Conservation (phyloP, 352 stramenopile species). For the Pythium dissotocum region DNA sequence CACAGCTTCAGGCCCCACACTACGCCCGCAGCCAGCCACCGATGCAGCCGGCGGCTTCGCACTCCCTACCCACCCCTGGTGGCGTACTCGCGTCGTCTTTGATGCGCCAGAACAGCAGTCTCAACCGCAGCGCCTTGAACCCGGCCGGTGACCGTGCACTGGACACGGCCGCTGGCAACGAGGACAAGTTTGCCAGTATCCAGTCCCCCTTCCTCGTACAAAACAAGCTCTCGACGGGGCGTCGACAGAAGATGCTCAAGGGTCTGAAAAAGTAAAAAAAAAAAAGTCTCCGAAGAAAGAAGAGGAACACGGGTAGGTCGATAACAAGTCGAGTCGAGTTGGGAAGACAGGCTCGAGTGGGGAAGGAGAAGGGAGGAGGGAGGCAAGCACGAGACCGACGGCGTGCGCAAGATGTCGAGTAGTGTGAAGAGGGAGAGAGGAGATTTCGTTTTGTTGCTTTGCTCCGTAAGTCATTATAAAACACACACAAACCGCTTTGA, state of each 20-base stretch:
- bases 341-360: not conserved
- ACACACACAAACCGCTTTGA: slow-evolving; percentile 7
- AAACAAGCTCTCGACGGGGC: slow-evolving; percentile 85
- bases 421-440: not conserved
- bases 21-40: slow-evolving; percentile 5
- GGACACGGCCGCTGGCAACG: slow-evolving; percentile 50
- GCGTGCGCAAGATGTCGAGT: not conserved
- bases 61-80: slow-evolving; percentile 19
- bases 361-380: not conserved
- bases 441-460: slow-evolving; percentile 13
- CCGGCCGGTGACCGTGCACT: slow-evolving; percentile 26
- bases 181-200: slow-evolving; percentile 87
- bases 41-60: slow-evolving; percentile 18
- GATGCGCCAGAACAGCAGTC: slow-evolving; percentile 47
- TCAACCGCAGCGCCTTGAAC: slow-evolving; percentile 61
- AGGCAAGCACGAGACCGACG: not conserved
- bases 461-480: slow-evolving; percentile 22
- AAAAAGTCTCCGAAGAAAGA: not conserved
- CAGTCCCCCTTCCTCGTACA: slow-evolving; percentile 83
- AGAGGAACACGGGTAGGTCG: slow-evolving; percentile 5
- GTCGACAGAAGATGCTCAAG: slow-evolving; percentile 89
- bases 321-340: slow-evolving; percentile 6
- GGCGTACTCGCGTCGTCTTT: slow-evolving; percentile 23
- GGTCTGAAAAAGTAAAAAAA: slow-evolving; percentile 79
- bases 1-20: not conserved